Percentiles rank a stretch among this genome's conserved stretches.
These are phyloP conservation scores for Globisporangium polare DNA, from an alignment of 352 stramenopile genomes.

Conservation along the genomic window DNA sequence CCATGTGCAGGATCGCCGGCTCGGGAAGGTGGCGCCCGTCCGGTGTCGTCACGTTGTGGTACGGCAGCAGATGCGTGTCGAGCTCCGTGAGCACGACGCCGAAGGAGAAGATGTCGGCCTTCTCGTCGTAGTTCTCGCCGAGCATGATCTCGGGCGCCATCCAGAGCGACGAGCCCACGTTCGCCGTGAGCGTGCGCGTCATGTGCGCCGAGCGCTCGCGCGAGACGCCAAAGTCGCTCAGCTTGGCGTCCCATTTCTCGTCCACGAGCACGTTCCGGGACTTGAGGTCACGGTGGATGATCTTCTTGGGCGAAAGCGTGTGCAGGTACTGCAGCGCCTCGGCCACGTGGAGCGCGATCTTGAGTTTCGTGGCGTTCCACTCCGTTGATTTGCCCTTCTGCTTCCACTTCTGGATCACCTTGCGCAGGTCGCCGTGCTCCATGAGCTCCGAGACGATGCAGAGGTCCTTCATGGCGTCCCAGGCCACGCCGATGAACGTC, in stretches of 20 bases:
- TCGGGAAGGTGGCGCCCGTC: slow-evolving; percentile 24
- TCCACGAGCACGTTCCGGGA: slow-evolving; percentile 70
- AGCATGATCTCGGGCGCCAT: slow-evolving; percentile 46
- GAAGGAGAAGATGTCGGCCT: slow-evolving; percentile 55
- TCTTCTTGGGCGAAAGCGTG: slow-evolving; percentile 44
- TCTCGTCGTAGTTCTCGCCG: slow-evolving; percentile 29
- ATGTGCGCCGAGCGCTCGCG: slow-evolving; percentile 21
- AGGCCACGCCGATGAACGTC: slow-evolving; percentile 35
- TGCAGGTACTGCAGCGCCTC: slow-evolving; percentile 64
- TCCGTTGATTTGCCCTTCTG: slow-evolving; percentile 8
- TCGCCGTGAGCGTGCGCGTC: slow-evolving; percentile 39
- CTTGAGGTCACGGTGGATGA: slow-evolving; percentile 87
- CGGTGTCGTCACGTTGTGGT: slow-evolving; percentile 19
- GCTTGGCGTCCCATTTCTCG: slow-evolving; percentile 42
- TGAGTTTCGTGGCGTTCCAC: slow-evolving; percentile 29
- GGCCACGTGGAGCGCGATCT: slow-evolving; percentile 50
- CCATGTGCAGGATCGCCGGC: slow-evolving; percentile 27
- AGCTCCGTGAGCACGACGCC: slow-evolving; percentile 54
- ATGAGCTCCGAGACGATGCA: slow-evolving; percentile 36
- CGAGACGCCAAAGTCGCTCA: slow-evolving; percentile 80
- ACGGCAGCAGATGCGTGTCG: slow-evolving; percentile 32
- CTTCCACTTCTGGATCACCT: slow-evolving; percentile 20
- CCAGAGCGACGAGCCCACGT: slow-evolving; percentile 47
- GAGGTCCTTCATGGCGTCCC: slow-evolving; percentile 29
- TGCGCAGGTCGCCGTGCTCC: slow-evolving; percentile 30